phyloP scores from a whole-genome alignment of 75 land plant species.

The Pinus albicaulis region DNA sequence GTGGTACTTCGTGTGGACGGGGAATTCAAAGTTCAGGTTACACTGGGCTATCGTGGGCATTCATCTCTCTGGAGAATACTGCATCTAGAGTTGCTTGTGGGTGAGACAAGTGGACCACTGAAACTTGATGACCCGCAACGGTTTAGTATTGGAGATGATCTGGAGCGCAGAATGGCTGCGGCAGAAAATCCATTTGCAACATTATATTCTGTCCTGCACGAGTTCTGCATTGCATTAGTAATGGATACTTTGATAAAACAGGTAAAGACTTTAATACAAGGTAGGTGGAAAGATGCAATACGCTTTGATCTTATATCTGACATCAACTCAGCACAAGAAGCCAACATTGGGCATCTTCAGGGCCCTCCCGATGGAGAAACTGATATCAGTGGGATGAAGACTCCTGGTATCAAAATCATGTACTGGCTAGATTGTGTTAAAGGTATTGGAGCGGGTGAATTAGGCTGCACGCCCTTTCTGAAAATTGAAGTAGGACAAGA shows the following conservation, averaged over 20 bases:
- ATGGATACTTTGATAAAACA: constrained; percentile 97
- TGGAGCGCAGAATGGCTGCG: constrained; percentile 97
- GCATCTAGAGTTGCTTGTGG: constrained; percentile 89
- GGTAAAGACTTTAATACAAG: constrained; percentile 64
- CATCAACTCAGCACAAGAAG: constrained; percentile 37
- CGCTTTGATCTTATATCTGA: constrained; percentile 87
- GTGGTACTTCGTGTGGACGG: constrained; percentile 78
- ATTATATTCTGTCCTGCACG: constrained; percentile 87
- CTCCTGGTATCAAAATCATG: constrained; percentile 79
- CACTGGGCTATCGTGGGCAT: constrained; percentile 94
- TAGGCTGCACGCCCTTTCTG: constrained; percentile 50
- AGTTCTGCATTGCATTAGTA: constrained; percentile 85
- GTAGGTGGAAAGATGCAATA: constrained; percentile 98
- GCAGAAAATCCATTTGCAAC: constrained; percentile 77
- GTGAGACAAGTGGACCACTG: constrained; percentile 70
- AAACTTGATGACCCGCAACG: constrained; percentile 71
- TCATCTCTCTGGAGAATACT: constrained; percentile 85
- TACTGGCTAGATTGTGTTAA: constrained; percentile 86
- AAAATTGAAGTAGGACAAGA: constrained; percentile 89
- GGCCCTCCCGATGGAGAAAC: constrained; percentile 17
- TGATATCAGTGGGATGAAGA: constrained; percentile 51
- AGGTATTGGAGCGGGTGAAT: constrained; percentile 34
- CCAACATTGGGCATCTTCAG: constrained; percentile 27
- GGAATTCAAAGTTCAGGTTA: constrained; percentile 89
- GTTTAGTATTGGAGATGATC: constrained; percentile 79